phyloP scores from a whole-genome alignment of 2,329 filamentous ascomycete genomes.

The Chaetothyriales sp. region DNA sequence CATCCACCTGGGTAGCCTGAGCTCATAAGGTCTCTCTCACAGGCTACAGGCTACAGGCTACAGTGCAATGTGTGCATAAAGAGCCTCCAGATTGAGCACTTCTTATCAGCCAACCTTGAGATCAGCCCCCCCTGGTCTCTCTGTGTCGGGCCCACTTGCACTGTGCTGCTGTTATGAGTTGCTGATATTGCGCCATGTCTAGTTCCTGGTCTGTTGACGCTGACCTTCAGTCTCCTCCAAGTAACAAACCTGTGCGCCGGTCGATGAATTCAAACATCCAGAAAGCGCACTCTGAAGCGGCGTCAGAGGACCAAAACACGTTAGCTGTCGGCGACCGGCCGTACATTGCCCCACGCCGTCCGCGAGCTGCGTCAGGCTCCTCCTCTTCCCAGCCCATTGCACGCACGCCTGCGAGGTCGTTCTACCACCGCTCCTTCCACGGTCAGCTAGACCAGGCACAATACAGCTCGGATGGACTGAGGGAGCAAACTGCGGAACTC shows the following conservation, averaged over 20 bases:
- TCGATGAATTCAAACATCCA: background rate
- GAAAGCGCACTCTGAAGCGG: background rate
- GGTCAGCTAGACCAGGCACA: slow-evolving; percentile 44
- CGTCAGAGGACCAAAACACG: background rate
- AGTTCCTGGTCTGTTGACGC: background rate
- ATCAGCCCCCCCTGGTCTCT: background rate
- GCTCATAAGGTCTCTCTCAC: background rate
- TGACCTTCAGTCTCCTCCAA: background rate
- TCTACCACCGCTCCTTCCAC: slow-evolving; percentile 31
- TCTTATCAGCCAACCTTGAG: background rate
- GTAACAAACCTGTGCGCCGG: background rate
- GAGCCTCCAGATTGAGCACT: background rate
- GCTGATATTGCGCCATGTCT: slow-evolving; percentile 1
- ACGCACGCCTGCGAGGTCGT: slow-evolving; percentile 30
- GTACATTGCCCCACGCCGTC: slow-evolving; percentile 4
- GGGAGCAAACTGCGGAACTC: slow-evolving; percentile 74
- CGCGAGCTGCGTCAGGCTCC: slow-evolving; percentile 9
- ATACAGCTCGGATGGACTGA: slow-evolving; percentile 59
- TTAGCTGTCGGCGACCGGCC: slow-evolving; percentile 11
- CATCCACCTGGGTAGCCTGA: background rate
- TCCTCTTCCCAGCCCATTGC: slow-evolving; percentile 12
- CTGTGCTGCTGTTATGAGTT: background rate
- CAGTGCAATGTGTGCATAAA: background rate
- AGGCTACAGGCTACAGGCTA: no score
- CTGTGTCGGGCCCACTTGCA: background rate